These are phyloP conservation scores for Mortierella alpina DNA, from an alignment of 192 early-diverging fungal species.

Conservation along the genomic window DNA sequence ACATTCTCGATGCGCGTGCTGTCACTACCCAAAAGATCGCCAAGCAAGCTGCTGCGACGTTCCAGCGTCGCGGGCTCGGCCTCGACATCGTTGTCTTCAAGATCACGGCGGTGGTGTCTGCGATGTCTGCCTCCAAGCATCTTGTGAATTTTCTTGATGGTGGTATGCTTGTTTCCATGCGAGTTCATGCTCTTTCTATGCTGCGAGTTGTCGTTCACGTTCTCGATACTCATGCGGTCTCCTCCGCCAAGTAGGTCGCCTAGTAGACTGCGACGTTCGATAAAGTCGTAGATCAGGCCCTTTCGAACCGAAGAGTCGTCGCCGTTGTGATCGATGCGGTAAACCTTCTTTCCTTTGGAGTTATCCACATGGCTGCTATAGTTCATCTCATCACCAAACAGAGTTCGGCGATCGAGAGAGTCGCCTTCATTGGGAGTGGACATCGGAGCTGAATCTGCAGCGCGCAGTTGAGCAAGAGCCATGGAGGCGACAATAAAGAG, in stretches of 20 bases:
- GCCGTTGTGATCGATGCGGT: slow-evolving; percentile 9
- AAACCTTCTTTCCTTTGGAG: neutral
- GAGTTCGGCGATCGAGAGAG: neutral
- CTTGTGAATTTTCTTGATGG: slow-evolving; percentile 2
- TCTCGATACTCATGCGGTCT: slow-evolving; percentile 6
- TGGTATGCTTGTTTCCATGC: neutral
- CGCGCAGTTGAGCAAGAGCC: neutral
- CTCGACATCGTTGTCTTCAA: neutral
- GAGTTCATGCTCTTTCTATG: slow-evolving; percentile 1
- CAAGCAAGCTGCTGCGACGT: neutral
- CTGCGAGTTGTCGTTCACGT: slow-evolving; percentile 16
- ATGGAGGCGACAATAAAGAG: neutral
- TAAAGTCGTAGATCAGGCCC: slow-evolving; percentile 1
- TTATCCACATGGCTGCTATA: neutral
- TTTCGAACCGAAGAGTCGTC: neutral
- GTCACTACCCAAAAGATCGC: neutral
- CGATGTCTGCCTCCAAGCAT: neutral
- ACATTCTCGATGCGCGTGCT: neutral
- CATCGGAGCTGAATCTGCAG: neutral
- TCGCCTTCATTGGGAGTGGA: no score
- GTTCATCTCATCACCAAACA: slow-evolving; percentile 1
- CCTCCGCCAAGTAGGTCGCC: neutral
- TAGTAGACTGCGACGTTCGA: neutral
- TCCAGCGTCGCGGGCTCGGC: no score
- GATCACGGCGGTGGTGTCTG: neutral